Conservation (phyloP, 2,329 filamentous ascomycete genomes). For the Pestalotiopsis sp. region DNA sequence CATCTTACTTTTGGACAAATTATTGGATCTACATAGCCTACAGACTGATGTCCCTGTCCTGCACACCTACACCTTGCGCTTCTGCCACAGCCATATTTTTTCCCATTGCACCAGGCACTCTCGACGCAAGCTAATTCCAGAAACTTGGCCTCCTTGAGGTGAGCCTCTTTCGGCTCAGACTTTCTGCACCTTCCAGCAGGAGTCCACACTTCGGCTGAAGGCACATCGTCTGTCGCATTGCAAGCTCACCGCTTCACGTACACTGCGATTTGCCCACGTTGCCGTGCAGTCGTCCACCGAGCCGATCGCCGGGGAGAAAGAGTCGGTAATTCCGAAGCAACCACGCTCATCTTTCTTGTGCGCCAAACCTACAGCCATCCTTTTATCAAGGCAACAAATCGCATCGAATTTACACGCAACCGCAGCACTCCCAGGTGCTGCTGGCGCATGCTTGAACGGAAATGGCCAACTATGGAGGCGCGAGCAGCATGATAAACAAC, state of each 20-base stretch:
- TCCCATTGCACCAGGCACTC: not conserved
- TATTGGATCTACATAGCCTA: not conserved
- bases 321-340: not conserved
- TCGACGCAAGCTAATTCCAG: not conserved
- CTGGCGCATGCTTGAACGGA: constrained; percentile 14
- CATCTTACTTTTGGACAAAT: not conserved
- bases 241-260: not conserved
- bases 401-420: not conserved
- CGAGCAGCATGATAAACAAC: constrained; percentile 34
- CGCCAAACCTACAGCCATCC: not conserved
- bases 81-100: not conserved
- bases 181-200: not conserved
- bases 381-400: not conserved
- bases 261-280: not conserved
- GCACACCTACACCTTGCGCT: not conserved
- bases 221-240: not conserved
- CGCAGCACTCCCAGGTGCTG: constrained; percentile 6
- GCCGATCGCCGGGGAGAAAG: not conserved
- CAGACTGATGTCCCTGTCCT: not conserved
- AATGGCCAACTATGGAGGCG: constrained; percentile 30
- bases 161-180: not conserved
- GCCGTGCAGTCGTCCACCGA: not conserved
- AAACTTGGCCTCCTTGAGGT: not conserved
- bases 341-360: not conserved
- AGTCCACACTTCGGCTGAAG: not conserved